Conservation (phyloP, 192 early-diverging fungal species). For the Cladochytrium replicatum region DNA sequence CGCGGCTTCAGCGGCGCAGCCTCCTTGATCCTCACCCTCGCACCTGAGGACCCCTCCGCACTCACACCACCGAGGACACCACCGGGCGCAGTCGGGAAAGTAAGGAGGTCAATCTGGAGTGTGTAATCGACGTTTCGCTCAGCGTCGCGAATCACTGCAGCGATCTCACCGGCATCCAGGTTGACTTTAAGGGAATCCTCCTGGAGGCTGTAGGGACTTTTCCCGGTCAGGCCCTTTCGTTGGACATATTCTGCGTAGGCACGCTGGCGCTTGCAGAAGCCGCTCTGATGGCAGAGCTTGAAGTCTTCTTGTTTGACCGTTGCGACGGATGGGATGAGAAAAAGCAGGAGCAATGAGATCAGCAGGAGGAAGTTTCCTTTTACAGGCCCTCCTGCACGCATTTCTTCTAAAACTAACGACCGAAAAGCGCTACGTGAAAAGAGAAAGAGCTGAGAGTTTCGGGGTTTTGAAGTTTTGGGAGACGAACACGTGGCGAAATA, state of each 20-base stretch:
- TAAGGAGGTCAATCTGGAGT: constrained; percentile 31
- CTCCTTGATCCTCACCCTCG: no score
- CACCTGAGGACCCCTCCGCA: background rate
- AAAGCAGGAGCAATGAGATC: background rate
- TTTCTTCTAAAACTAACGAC: no score
- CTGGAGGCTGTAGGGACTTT: constrained; percentile 55
- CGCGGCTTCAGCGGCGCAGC: constrained; percentile 61
- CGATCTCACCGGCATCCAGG: constrained; percentile 28
- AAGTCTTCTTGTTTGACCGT: constrained; percentile 68
- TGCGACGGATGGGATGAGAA: background rate
- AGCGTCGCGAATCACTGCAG: constrained; percentile 46
- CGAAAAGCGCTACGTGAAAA: no score
- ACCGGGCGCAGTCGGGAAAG: constrained; percentile 34
- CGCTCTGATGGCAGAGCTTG: constrained; percentile 74
- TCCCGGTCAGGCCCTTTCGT: constrained; percentile 8
- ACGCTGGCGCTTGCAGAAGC: constrained; percentile 83
- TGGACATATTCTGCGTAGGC: constrained; percentile 65
- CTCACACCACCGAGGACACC: constrained; percentile 19
- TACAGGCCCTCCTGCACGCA: no score
- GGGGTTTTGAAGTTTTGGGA: no score
- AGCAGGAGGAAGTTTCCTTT: background rate
- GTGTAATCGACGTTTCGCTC: constrained; percentile 13
- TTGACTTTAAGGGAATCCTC: constrained; percentile 46
- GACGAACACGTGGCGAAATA: no score
- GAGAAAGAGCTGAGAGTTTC: no score